Evolutionary conservation across 345 rosid genomes (phyloP).

Genomic region (Gossypium turneri): DNA sequence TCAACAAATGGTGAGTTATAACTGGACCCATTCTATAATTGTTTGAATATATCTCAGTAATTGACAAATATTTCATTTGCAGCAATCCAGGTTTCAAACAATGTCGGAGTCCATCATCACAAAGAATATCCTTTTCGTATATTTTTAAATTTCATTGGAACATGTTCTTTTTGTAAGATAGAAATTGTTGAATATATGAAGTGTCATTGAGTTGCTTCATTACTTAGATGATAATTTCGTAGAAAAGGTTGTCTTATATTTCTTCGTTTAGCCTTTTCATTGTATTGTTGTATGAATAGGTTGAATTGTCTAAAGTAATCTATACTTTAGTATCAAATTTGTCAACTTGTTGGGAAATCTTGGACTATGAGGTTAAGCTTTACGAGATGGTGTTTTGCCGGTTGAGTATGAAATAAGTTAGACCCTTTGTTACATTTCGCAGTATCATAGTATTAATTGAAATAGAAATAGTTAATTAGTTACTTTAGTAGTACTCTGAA

Average conservation of each 20-base stretch:
- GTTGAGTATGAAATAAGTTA: not conserved
- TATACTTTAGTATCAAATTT: not conserved
- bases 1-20: slow-evolving; percentile 57
- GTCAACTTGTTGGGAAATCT: not conserved
- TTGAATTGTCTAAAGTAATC: not conserved
- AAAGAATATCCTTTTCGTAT: slow-evolving; percentile 56
- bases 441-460: not conserved
- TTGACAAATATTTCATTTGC: slow-evolving; percentile 22
- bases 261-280: not conserved
- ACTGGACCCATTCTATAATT: slow-evolving; percentile 19
- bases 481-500: slow-evolving; percentile 1
- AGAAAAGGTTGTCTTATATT: not conserved
- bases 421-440: not conserved
- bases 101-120: slow-evolving; percentile 70
- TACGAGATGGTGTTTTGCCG: slow-evolving; percentile 1
- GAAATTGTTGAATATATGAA: not conserved
- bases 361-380: slow-evolving; percentile 2
- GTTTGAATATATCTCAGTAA: slow-evolving; percentile 1
- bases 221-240: not conserved
- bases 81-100: slow-evolving; percentile 43
- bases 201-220: not conserved
- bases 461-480: slow-evolving; percentile 9
- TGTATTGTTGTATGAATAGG: not conserved
- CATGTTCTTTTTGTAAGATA: slow-evolving; percentile 10
- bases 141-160: not conserved